phyloP scores from a whole-genome alignment of 2,329 filamentous ascomycete genomes.

The Bipolaris oryzae region DNA sequence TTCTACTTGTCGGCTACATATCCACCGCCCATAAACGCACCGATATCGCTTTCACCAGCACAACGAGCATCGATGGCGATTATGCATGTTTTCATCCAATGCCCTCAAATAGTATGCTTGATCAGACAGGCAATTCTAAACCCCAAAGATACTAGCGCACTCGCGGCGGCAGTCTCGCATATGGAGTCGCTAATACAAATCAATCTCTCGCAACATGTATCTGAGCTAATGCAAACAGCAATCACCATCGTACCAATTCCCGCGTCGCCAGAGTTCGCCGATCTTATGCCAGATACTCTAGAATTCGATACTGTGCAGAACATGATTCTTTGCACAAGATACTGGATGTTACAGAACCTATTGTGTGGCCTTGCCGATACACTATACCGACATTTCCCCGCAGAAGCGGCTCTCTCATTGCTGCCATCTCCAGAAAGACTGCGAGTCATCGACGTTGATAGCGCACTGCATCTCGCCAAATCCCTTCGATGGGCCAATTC shows the following conservation, averaged over 20 bases:
- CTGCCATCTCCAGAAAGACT: conserved; percentile 26
- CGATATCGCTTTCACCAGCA: conserved; percentile 13
- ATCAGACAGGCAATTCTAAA: conserved; percentile 27
- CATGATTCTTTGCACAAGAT: conserved; percentile 33
- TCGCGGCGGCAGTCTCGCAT: conserved; percentile 31
- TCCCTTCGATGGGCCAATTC: conserved; percentile 30
- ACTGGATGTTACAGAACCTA: conserved; percentile 34
- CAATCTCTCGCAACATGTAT: conserved; percentile 22
- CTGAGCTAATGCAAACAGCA: conserved; percentile 22
- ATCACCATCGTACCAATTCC: conserved; percentile 18
- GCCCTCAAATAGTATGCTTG: conserved; percentile 33
- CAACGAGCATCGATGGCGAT: conserved; percentile 32
- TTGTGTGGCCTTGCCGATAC: conserved; percentile 35
- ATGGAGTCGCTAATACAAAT: conserved; percentile 31
- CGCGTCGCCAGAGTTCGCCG: conserved; percentile 22
- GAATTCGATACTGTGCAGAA: conserved; percentile 31
- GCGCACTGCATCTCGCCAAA: conserved; percentile 29
- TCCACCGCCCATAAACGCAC: conserved; percentile 17
- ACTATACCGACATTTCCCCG: conserved; percentile 31
- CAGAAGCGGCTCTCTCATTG: conserved; percentile 18
- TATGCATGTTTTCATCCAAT: conserved; percentile 41
- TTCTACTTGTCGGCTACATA: conserved; percentile 36
- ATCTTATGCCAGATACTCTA: conserved; percentile 28
- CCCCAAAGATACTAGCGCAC: conserved; percentile 23
- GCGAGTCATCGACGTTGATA: conserved; percentile 24